Base-by-base conservation (phyloP, 441 rosid genomes). In the Croton laevigatus region DNA sequence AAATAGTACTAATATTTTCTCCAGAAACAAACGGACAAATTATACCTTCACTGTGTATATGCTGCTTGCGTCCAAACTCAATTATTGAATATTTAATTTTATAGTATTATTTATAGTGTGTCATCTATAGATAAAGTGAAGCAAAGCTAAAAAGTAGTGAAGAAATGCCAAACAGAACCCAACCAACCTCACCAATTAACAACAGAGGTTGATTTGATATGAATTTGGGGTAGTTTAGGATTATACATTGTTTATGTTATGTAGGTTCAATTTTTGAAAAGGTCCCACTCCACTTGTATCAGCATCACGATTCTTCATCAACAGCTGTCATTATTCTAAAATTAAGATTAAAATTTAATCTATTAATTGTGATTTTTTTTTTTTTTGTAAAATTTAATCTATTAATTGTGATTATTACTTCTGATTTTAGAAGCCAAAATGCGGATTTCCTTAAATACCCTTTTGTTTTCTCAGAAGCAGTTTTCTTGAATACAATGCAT, bases 11-110 rank as follows among this genome's bases (percentile, higher is more conserved):
- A 20, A 20, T 38, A 57, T 71, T 2, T 81, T 81, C 80, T 60
- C 63, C 32, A 65, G 75, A 78, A 78, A 68, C 73, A 58, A 53
- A 73, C 74, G 23, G 66, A 72, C 59, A 53, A 27, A 36, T 44
- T 48, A 63, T 57, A 65, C 62, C 22, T 17, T 59, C 60, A 6
- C 46, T 60, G 20, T 7, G 5, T 60, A 14, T 20, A 8, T n/a
- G n/a, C 20, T 4, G 27, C 8, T 40, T 16, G 5, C 9, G 34
- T 32, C 11, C 34, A 22, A 49, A 49, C 36, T 23, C 53, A 44
- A 60, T 37, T 60, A 60, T 36, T 60, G 6, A 48, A 6, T 40
- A 6, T 4, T 59, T 1, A 38, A 4, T 38, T 38, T 38, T 38
- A 38, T 38, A 8, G 42, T 17, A 16, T 49, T 27, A 27, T 27